A percentile compares a stretch with the other conserved stretches of the same genome.
These are phyloP conservation scores for Coleophoma eucalyptorum DNA, from an alignment of 2,329 filamentous ascomycete species.

Conservation along the genomic window DNA sequence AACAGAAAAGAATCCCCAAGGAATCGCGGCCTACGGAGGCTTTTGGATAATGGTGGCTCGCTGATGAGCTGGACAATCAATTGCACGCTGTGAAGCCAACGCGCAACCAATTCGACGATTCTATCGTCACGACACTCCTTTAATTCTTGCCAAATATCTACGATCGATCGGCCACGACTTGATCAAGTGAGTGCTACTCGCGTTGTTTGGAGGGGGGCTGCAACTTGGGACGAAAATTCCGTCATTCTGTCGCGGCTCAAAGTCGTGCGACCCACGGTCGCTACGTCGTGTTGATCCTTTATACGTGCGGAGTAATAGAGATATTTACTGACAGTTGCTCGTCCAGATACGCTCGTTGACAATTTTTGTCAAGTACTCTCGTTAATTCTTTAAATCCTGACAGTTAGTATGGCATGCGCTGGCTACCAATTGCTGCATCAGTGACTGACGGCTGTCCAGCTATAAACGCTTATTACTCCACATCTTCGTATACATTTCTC, in stretches of 20 bases:
- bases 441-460: slow-evolving; percentile 7
- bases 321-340: not conserved
- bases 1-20: not conserved
- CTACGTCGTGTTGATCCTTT: slow-evolving; percentile 18
- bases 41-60: slow-evolving; percentile 26
- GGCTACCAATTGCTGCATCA: too few relatives aligned
- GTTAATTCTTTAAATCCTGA: slow-evolving; percentile 44
- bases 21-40: slow-evolving; percentile 23
- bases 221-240: not conserved
- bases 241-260: slow-evolving; percentile 1
- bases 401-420: slow-evolving; percentile 32
- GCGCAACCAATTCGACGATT: slow-evolving; percentile 19
- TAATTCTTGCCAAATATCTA: slow-evolving; percentile 17
- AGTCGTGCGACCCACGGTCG: slow-evolving; percentile 2
- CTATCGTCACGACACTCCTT: slow-evolving; percentile 32
- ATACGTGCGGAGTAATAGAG: slow-evolving; percentile 12
- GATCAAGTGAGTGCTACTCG: slow-evolving; percentile 22
- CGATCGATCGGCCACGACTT: slow-evolving; percentile 20
- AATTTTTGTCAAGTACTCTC: slow-evolving; percentile 57
- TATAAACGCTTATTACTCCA: slow-evolving; percentile 14
- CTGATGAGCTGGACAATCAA: slow-evolving; percentile 20
- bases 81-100: slow-evolving; percentile 17
- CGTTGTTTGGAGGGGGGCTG: slow-evolving; percentile 1
- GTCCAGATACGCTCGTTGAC: slow-evolving; percentile 45
- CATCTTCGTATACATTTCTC: slow-evolving; percentile 4